These are phyloP conservation scores for Rubroshorea leprosula DNA, from an alignment of 345 rosid genomes.

Conservation along the genomic window DNA sequence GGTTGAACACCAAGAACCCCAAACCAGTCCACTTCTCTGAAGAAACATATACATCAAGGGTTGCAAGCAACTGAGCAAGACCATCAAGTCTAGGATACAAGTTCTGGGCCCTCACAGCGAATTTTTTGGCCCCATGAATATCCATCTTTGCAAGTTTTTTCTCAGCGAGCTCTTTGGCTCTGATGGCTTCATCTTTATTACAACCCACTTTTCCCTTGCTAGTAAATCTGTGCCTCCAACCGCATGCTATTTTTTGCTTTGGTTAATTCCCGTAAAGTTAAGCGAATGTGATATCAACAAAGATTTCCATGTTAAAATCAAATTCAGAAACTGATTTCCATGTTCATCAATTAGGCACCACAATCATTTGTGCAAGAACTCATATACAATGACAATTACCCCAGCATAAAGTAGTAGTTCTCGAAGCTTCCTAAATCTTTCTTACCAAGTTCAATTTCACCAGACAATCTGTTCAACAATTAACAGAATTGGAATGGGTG, in stretches of 20 bases:
- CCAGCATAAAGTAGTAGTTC: constrained; percentile 7
- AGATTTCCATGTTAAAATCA: constrained; percentile 6
- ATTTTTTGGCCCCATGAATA: constrained; percentile 32
- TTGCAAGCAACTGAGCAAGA: constrained; percentile 32
- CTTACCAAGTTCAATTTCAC: not conserved
- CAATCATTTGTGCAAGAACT: constrained; percentile 9
- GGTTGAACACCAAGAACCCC: constrained; percentile 40
- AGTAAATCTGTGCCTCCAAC: not conserved
- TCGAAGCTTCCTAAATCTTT: not conserved
- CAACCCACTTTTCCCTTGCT: constrained; percentile 25
- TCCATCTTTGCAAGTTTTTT: constrained; percentile 33
- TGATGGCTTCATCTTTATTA: constrained; percentile 32
- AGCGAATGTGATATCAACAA: constrained; percentile 5
- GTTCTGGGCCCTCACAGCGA: constrained; percentile 31
- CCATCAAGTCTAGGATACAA: constrained; percentile 39
- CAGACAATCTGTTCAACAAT: not conserved
- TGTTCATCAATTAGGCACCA: constrained; percentile 11
- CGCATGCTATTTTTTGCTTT: constrained; percentile 5
- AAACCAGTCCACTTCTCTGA: constrained; percentile 41
- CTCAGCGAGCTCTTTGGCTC: constrained; percentile 41
- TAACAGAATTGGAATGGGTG: not conserved
- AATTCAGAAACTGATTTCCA: constrained; percentile 4
- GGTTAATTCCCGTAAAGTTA: not conserved
- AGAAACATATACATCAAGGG: constrained; percentile 31
- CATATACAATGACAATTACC: constrained; percentile 6